Evolutionary conservation across 1,139 yeast species (phyloP).

Genomic region (Sugiyamaella novakii): DNA sequence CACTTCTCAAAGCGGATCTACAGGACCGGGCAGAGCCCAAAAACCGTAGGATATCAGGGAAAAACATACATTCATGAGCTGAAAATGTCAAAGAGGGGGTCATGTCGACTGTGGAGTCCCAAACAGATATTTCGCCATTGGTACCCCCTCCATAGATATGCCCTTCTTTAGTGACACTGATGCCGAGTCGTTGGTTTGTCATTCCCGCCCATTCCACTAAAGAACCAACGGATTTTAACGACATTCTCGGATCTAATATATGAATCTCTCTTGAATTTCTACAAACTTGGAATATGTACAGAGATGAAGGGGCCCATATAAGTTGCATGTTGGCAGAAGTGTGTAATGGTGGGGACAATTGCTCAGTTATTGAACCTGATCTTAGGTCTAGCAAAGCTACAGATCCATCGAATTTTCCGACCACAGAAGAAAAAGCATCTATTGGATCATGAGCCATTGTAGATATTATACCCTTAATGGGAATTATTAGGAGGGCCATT

Average conservation of each 20-base stretch:
- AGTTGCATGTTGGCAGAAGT: conserved; percentile 37
- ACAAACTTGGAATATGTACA: conserved; percentile 34
- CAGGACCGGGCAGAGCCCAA: conserved; percentile 2
- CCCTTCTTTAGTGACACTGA: conserved; percentile 29
- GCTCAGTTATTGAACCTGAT: not conserved
- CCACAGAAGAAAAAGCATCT: conserved; percentile 16
- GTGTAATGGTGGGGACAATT: conserved; percentile 10
- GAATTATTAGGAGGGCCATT: conserved; percentile 17
- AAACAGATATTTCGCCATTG: conserved; percentile 34
- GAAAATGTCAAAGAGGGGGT: not conserved
- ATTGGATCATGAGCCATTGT: conserved; percentile 13
- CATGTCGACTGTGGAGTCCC: conserved; percentile 17
- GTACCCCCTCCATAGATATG: conserved; percentile 38
- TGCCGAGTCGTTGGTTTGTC: conserved; percentile 37
- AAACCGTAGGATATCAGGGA: conserved; percentile 1
- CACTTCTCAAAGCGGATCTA: not conserved
- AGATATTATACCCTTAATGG: conserved; percentile 21
- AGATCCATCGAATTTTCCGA: conserved; percentile 29
- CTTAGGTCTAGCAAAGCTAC: conserved; percentile 24
- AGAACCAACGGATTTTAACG: conserved; percentile 28
- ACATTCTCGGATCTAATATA: conserved; percentile 40
- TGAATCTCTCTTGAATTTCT: conserved; percentile 34
- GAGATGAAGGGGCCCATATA: conserved; percentile 37
- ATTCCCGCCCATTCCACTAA: conserved; percentile 22
- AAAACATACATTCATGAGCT: conserved; percentile 16